A percentile compares a stretch with the other conserved stretches of the same genome.
Conservation (phyloP, 2,329 filamentous ascomycete genomes). For the Fusarium torreyae region DNA sequence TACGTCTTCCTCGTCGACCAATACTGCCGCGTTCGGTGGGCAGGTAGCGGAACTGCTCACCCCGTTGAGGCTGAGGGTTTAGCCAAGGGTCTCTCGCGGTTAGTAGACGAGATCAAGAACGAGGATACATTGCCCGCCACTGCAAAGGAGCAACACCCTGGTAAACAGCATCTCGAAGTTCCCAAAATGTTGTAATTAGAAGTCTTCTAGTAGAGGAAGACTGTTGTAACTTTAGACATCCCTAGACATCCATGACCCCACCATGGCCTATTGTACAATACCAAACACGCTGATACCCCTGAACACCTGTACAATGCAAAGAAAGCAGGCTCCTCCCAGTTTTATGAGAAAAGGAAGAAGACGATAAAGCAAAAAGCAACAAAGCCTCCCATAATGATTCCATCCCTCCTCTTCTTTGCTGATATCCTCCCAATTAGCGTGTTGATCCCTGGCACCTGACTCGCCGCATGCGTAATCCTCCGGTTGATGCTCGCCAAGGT, state of each 20-base stretch:
- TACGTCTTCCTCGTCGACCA: slow-evolving; percentile 94
- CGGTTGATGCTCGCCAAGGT: slow-evolving; percentile 90
- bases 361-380: slow-evolving; percentile 93
- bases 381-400: slow-evolving; percentile 91
- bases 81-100: slow-evolving; percentile 73
- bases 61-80: slow-evolving; percentile 77
- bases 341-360: slow-evolving; percentile 81
- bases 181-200: slow-evolving; percentile 49
- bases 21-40: slow-evolving; percentile 93
- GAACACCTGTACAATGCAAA: slow-evolving; percentile 54
- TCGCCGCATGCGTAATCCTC: slow-evolving; percentile 89
- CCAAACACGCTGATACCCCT: slow-evolving; percentile 56
- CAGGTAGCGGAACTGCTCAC: slow-evolving; percentile 81
- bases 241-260: slow-evolving; percentile 47
- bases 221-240: slow-evolving; percentile 43
- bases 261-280: slow-evolving; percentile 53
- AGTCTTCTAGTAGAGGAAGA: slow-evolving; percentile 32
- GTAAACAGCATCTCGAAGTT: slow-evolving; percentile 52
- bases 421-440: slow-evolving; percentile 92
- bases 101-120: slow-evolving; percentile 72
- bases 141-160: slow-evolving; percentile 54
- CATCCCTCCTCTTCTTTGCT: slow-evolving; percentile 93
- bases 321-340: slow-evolving; percentile 23
- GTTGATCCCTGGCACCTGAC: slow-evolving; percentile 94
- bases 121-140: slow-evolving; percentile 53